Percentiles rank a stretch among this genome's conserved stretches.
Evolutionary conservation across 192 early-diverging fungal species (phyloP).

Genomic region (Entophlyctis luteolus): DNA sequence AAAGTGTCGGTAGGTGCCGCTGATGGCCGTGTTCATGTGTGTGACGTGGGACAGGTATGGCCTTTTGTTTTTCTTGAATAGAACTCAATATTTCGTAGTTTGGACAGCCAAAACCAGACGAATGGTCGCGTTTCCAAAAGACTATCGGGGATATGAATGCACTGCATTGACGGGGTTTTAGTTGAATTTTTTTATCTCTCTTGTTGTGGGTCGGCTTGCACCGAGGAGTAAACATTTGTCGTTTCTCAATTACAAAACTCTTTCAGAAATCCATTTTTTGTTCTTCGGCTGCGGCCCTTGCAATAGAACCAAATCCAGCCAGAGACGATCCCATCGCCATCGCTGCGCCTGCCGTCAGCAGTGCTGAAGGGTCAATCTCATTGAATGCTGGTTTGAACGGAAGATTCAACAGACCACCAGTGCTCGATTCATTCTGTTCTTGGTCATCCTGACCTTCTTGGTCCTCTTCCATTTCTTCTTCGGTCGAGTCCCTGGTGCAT

Average conservation of each 20-base stretch:
- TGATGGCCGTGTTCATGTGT: slow-evolving; percentile 81
- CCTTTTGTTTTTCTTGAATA: neutral
- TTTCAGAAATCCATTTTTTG: too few relatives aligned
- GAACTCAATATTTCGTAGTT: neutral
- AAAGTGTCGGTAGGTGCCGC: slow-evolving; percentile 74
- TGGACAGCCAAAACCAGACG: neutral
- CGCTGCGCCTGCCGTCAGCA: too few relatives aligned
- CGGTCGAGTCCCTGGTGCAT: neutral
- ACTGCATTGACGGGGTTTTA: too few relatives aligned
- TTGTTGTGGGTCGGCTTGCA: too few relatives aligned
- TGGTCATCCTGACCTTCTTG: neutral
- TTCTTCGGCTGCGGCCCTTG: too few relatives aligned
- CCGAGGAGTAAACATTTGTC: too few relatives aligned
- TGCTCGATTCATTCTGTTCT: slow-evolving; percentile 7
- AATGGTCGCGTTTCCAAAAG: neutral
- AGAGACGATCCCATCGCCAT: too few relatives aligned
- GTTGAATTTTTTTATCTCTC: too few relatives aligned
- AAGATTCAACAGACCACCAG: neutral
- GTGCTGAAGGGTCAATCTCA: slow-evolving; percentile 17
- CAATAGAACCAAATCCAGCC: too few relatives aligned
- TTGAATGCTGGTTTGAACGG: slow-evolving; percentile 21
- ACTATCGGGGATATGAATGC: neutral
- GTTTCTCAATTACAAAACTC: too few relatives aligned
- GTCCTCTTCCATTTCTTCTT: neutral
- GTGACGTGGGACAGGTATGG: slow-evolving; percentile 87